phyloP scores from a whole-genome alignment of 2,329 filamentous ascomycete genomes.

The Mycosphaerella arachidis region DNA sequence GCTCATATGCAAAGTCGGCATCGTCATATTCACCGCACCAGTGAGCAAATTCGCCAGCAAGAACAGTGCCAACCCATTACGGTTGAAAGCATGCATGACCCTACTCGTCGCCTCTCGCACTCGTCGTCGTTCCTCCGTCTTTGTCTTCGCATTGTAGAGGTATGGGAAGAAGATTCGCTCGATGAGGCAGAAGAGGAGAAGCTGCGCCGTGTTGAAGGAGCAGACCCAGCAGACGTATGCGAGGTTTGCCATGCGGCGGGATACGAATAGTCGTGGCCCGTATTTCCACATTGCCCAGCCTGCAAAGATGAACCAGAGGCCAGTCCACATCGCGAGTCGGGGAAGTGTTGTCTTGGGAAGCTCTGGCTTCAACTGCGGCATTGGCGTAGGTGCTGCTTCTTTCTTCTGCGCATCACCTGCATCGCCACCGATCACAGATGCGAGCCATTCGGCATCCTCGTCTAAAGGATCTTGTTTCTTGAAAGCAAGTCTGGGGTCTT shows the following conservation, averaged over 20 bases:
- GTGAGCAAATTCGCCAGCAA: slow-evolving; percentile 84
- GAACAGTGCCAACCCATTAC: slow-evolving; percentile 82
- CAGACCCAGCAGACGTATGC: slow-evolving; percentile 90
- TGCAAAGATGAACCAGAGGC: slow-evolving; percentile 68
- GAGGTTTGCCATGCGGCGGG: slow-evolving; percentile 83
- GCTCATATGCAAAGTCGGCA: slow-evolving; percentile 72
- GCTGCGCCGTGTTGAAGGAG: slow-evolving; percentile 83
- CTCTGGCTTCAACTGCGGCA: slow-evolving; percentile 24
- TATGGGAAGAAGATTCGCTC: slow-evolving; percentile 75
- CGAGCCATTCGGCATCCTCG: slow-evolving; percentile 36
- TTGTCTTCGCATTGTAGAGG: slow-evolving; percentile 56
- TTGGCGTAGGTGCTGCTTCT: slow-evolving; percentile 15
- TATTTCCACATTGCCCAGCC: slow-evolving; percentile 63
- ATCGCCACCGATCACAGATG: slow-evolving; percentile 30
- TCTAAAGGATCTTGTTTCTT: slow-evolving; percentile 26
- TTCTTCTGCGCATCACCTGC: slow-evolving; percentile 10
- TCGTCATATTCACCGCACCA: slow-evolving; percentile 78
- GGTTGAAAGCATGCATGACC: slow-evolving; percentile 79
- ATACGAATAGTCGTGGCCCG: slow-evolving; percentile 72
- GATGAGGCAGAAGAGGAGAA: slow-evolving; percentile 71
- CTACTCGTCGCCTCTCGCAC: slow-evolving; percentile 69
- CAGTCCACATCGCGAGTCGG: slow-evolving; percentile 60
- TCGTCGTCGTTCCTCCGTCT: slow-evolving; percentile 57
- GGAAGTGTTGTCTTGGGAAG: slow-evolving; percentile 26
- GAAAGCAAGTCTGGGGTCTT: slow-evolving; percentile 10